Conservation (phyloP, 2,329 filamentous ascomycete species). For the Trichoderma atrobrunneum region DNA sequence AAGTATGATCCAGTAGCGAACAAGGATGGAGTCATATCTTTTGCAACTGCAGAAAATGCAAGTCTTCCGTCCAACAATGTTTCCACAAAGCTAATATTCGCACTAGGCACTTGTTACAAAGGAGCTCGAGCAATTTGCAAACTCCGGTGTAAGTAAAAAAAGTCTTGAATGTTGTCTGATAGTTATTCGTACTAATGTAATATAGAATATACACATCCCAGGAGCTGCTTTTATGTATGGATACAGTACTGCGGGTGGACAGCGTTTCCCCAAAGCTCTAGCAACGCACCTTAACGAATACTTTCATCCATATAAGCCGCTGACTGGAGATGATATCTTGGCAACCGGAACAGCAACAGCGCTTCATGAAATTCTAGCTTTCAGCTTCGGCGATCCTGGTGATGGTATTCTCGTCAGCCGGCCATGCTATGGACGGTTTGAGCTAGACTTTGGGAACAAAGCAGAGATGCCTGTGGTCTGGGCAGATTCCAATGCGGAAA, state of each 20-base stretch:
- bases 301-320: neutral
- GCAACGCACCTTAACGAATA: neutral
- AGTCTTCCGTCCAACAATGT: neutral
- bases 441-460: neutral
- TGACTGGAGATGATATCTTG: neutral
- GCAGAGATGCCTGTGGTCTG: neutral
- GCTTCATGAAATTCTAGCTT: neutral
- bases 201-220: neutral
- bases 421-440: neutral
- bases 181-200: rapidly evolving
- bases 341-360: neutral
- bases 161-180: neutral
- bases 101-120: neutral
- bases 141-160: neutral
- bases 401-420: neutral
- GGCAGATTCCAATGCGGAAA: neutral
- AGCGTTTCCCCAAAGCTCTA: neutral
- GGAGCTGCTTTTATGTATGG: neutral
- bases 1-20: neutral
- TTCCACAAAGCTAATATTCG: neutral
- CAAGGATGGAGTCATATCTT: neutral
- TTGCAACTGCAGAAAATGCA: neutral
- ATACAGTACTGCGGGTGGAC: neutral
- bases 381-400: neutral
- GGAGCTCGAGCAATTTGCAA: neutral